Evolutionary conservation across 2,329 filamentous ascomycete genomes (phyloP), one percentile per base, ranked within the genome.

Genomic region (Neophaeococcomyces aloes): DNA sequence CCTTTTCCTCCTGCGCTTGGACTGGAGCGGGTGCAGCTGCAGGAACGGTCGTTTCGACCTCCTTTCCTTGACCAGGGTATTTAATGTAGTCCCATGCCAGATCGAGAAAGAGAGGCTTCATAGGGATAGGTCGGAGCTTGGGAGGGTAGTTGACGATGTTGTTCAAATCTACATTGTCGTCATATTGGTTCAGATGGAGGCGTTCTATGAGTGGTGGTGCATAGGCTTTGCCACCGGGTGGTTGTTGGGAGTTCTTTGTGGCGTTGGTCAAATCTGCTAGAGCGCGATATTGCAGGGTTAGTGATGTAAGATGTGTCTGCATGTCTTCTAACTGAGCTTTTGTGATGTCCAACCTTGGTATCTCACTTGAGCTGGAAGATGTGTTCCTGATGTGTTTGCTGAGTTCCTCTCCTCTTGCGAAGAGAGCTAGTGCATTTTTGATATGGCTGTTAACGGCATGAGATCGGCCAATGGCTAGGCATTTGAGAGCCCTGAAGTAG

Each of bases 11-110:
- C 7, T 21, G 18, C n/a, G n/a, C n/a, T n/a, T n/a, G n/a, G n/a
- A 19, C 31, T 17, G 31, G 7, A 17, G 34, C 10, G 4, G 27
- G 7, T 3, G 15, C 39, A 46, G 15, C 41, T 17, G 15, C 34
- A 17, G 41, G n/a, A 8, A 8, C 18, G 8, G 49, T 39, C 47
- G 46, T 7, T 43, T 39, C 34, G 7, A 44, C 45, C 44, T 37
- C 52, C 46, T 51, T 53, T 29, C 45, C 54, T 48, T 78, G 78
- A 27, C 79, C 79, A 0, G 88, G 87, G 59, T 98, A 98, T 38
- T 86, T 79, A 49, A 98, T 88, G 61, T 95, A 96, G 61, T 96
- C 96, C 84, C 86, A 98, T 7, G 91, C 91, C 6, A 94, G 82
- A 59, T 98, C 91, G 47, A 96, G 77, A 71, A 96, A 96, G 27